phyloP scores from a whole-genome alignment of 2,329 filamentous ascomycete genomes.

The Aspergillus niger region DNA sequence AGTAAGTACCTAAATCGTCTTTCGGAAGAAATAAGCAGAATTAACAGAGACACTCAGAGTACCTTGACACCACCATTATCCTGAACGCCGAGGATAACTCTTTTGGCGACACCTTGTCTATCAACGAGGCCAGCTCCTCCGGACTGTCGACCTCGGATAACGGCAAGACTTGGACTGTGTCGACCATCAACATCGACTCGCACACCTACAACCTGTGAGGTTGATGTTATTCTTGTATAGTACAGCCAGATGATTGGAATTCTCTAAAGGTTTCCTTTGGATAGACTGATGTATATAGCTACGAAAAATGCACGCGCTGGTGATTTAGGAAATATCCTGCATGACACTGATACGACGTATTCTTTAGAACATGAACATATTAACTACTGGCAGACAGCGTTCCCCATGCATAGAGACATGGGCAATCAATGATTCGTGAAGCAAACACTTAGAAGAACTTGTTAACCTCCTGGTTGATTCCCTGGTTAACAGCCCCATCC shows the following conservation, averaged over 20 bases:
- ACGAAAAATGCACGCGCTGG: no score
- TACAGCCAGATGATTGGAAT: not conserved
- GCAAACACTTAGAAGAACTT: not conserved
- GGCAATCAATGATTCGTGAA: not conserved
- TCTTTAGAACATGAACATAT: no score
- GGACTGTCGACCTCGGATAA: conserved; percentile 29
- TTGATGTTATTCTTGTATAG: not conserved
- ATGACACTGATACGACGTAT: no score
- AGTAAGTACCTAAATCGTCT: conserved; percentile 23
- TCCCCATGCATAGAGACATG: no score
- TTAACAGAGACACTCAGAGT: conserved; percentile 23
- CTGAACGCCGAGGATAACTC: conserved; percentile 29
- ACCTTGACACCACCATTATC: conserved; percentile 32
- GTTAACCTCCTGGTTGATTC: not conserved
- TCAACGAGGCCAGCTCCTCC: conserved; percentile 30
- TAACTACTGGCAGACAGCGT: no score
- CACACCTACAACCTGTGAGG: conserved; percentile 26
- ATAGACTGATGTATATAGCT: no score
- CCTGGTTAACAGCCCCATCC: not conserved
- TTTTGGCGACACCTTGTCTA: conserved; percentile 30
- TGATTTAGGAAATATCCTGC: no score
- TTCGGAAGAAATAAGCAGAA: not conserved
- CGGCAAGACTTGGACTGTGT: conserved; percentile 31
- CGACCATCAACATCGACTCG: conserved; percentile 31
- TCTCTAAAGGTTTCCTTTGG: no score